Percentiles rank a stretch among this genome's conserved stretches.
These are phyloP conservation scores for Plasmodium berghei DNA, from an alignment of 169 alveolate genomes.

Conservation along the genomic window DNA sequence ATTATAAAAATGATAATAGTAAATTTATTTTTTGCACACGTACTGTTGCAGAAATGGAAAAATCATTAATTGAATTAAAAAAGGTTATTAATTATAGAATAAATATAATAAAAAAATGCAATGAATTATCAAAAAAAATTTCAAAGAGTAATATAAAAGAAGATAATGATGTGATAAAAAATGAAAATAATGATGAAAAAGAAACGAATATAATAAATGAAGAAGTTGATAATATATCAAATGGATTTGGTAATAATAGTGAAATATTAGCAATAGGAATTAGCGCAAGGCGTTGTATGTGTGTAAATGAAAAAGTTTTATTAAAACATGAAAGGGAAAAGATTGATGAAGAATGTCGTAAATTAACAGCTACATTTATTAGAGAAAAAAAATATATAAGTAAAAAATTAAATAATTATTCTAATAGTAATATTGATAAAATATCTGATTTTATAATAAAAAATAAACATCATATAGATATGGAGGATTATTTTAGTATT, in stretches of 20 bases:
- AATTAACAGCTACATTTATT: slow-evolving; percentile 56
- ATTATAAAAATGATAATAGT: slow-evolving; percentile 89
- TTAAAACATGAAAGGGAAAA: slow-evolving; percentile 42
- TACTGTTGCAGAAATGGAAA: slow-evolving; percentile 99
- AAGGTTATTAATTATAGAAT: slow-evolving; percentile 90
- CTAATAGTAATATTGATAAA: slow-evolving; percentile 43
- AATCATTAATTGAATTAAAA: slow-evolving; percentile 95
- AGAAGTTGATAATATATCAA: neutral
- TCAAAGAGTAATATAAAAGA: slow-evolving; percentile 25
- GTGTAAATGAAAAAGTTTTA: slow-evolving; percentile 68
- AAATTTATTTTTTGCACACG: slow-evolving; percentile 94
- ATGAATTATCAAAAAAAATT: slow-evolving; percentile 78
- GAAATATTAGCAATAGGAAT: slow-evolving; percentile 34
- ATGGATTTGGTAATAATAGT: neutral
- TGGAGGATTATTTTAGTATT: slow-evolving; percentile 76
- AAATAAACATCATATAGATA: slow-evolving; percentile 53
- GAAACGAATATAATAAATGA: no score
- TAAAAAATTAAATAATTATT: slow-evolving; percentile 19
- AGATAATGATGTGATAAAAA: slow-evolving; percentile 9
- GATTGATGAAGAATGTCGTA: slow-evolving; percentile 65
- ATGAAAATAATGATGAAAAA: neutral
- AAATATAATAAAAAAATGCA: slow-evolving; percentile 10
- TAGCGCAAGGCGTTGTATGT: slow-evolving; percentile 67
- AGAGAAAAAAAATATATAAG: slow-evolving; percentile 67
- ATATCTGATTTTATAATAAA: slow-evolving; percentile 77